phyloP scores from a whole-genome alignment of 2,329 filamentous ascomycete genomes.

The Phialophora macrospora region DNA sequence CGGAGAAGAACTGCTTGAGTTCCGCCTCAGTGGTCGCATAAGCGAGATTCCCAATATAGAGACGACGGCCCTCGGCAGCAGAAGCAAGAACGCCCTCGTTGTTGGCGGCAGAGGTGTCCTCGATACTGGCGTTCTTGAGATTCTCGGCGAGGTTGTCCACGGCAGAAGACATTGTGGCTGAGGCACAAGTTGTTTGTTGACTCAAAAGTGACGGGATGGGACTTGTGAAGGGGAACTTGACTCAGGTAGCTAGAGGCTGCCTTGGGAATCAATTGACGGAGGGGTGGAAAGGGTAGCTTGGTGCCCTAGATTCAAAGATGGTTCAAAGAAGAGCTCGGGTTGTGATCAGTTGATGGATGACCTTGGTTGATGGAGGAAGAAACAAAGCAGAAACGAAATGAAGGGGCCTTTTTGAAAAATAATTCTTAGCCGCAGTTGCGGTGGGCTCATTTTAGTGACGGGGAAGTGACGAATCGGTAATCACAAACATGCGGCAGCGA shows the following conservation, averaged over 20 bases:
- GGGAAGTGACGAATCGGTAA: conserved; percentile 28
- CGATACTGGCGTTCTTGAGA: conserved; percentile 69
- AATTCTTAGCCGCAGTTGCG: conserved; percentile 29
- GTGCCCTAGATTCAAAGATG: conserved; percentile 73
- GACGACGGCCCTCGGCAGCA: conserved; percentile 95
- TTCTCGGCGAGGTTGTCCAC: conserved; percentile 71
- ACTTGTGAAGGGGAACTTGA: conserved; percentile 55
- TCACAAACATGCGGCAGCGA: conserved; percentile 18
- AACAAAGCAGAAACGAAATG: conserved; percentile 30
- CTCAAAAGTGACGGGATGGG: conserved; percentile 39
- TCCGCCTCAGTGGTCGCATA: conserved; percentile 99
- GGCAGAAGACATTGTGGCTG: conserved; percentile 76
- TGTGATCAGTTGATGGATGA: conserved; percentile 39
- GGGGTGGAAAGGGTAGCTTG: conserved; percentile 79
- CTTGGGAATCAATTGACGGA: conserved; percentile 59
- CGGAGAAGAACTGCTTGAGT: conserved; percentile 99
- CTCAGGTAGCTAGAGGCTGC: conserved; percentile 66
- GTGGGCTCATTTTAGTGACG: conserved; percentile 31
- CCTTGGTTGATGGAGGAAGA: conserved; percentile 36
- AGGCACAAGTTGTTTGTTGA: conserved; percentile 47
- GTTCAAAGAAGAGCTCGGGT: conserved; percentile 35
- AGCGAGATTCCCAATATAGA: conserved; percentile 99
- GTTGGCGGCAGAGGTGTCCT: conserved; percentile 68
- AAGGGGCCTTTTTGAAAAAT: conserved; percentile 24
- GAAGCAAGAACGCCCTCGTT: conserved; percentile 93